Evolutionary conservation across 805 yeast genomes (phyloP), one percentile per base, ranked within the genome.

Genomic region (Teunomyces lycoperdinae): DNA sequence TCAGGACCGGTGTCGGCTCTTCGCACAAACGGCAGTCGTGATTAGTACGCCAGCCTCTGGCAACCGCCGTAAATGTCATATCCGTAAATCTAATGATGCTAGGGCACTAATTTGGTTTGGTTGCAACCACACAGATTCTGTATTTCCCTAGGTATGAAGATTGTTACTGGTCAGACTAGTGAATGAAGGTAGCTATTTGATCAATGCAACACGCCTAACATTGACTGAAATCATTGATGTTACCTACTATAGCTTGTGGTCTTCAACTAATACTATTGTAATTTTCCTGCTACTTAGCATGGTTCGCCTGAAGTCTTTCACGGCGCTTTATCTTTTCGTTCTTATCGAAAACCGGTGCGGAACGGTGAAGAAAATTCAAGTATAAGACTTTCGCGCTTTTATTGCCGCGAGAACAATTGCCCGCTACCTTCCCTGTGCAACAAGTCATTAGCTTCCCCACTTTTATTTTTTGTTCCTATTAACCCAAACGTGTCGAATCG

Each of bases 1-100:
- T 11, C 43, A 29, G 47, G 47, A 16, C 44, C 47, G 49, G 46
- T 35, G 32, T 16, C 48, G 44, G 44, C 36, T 42, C 44, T 42
- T 42, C 44, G 34, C 44, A 26, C 34, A 14, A 24, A 16, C 35
- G 41, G 40, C 10, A 16, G 29, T 24, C 42, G 43, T 20, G 5
- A 32, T 33, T 20, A 31, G 31, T 7, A 11, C 39, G 26, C n/a
- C 39, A 35, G 39, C 39, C 13, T 17, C 28, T 38, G 17, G 13
- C 9, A 24, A 9, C 30, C 11, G 30, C 9, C 30, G 4, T 13
- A 24, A 26, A 7, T 38, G 30, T 26, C 27, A 38, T 24, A 13
- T 11, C 9, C 8, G 10, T 32, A 8, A 8, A 31, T 16, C 5
- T 5, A 13, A 32, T 32, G 13, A 32, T 7, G 5, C 17, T 32